These are phyloP conservation scores for Cladorrhinum sp. DNA, from an alignment of 2,329 filamentous ascomycete genomes.

Conservation along the genomic window DNA sequence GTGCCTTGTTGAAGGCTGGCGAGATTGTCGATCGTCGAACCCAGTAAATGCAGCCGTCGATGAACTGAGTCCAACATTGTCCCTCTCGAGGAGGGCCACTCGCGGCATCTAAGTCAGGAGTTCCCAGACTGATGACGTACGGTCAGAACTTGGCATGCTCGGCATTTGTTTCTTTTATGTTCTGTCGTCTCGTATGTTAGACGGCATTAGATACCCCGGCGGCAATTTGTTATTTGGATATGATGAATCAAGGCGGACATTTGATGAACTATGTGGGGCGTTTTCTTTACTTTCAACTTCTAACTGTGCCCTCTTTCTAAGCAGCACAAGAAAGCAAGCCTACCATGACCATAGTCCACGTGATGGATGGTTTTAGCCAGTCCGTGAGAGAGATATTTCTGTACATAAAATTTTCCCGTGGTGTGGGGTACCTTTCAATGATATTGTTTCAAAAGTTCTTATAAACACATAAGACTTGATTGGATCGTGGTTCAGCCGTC, in stretches of 20 bases:
- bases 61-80: too few species aligned
- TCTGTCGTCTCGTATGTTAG: not conserved
- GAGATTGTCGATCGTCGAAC: conserved; percentile 54
- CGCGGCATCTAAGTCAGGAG: not conserved
- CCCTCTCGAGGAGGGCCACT: too few species aligned
- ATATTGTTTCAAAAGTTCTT: too few species aligned
- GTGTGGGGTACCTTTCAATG: too few species aligned
- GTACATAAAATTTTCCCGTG: too few species aligned
- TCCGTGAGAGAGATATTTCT: too few species aligned
- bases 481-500: too few species aligned
- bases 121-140: too few species aligned
- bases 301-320: not conserved
- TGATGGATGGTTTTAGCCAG: too few species aligned
- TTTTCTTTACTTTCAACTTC: not conserved
- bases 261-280: not conserved
- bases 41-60: conserved; percentile 6
- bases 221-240: not conserved
- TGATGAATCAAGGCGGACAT: not conserved
- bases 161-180: not conserved
- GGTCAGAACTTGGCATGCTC: not conserved
- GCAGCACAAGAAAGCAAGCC: too few species aligned
- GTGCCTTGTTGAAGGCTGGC: conserved; percentile 55
- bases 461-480: too few species aligned
- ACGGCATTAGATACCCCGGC: not conserved
- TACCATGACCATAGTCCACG: not conserved